Conservation (phyloP, 148 eudicot species). For the Nepenthes mirabilis region DNA sequence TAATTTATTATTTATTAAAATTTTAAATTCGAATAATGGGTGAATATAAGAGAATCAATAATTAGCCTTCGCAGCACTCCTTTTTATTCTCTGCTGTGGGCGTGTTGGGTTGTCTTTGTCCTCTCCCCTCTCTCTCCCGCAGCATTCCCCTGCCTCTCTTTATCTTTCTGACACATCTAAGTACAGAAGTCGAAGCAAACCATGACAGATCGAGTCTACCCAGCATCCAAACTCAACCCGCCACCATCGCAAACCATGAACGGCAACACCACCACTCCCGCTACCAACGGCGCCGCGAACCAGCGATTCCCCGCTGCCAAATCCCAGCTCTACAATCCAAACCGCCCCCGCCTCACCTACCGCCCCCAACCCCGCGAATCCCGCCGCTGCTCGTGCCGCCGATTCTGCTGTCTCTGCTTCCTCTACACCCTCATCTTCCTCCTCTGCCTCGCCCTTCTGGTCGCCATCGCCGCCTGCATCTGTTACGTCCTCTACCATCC, state of each 20-base stretch:
- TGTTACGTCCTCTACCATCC: conserved; percentile 75
- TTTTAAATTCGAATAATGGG: too few relatives aligned
- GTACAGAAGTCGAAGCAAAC: not conserved
- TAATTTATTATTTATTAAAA: too few relatives aligned
- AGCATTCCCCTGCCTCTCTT: too few relatives aligned
- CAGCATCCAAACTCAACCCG: conserved; percentile 48
- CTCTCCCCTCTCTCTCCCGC: too few relatives aligned
- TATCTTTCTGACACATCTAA: too few relatives aligned
- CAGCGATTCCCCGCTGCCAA: conserved; percentile 10
- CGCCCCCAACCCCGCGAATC: conserved; percentile 30
- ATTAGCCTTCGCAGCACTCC: too few relatives aligned
- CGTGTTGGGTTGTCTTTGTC: too few relatives aligned
- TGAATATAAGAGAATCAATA: too few relatives aligned
- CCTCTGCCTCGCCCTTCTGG: conserved; percentile 37
- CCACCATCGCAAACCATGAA: conserved; percentile 3
- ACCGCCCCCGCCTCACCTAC: conserved; percentile 37
- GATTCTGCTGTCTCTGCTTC: conserved; percentile 55
- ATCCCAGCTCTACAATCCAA: conserved; percentile 45
- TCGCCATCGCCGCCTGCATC: conserved; percentile 52
- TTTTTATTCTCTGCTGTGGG: too few relatives aligned
- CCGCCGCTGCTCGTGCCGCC: conserved; percentile 33
- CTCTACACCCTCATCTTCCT: conserved; percentile 46
- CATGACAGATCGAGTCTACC: conserved; percentile 72
- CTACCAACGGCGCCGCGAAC: conserved; percentile 11
- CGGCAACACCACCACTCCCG: conserved; percentile 16